phyloP scores from a whole-genome alignment of 495 filamentous ascomycete genomes.

The Xylaria cubensis region DNA sequence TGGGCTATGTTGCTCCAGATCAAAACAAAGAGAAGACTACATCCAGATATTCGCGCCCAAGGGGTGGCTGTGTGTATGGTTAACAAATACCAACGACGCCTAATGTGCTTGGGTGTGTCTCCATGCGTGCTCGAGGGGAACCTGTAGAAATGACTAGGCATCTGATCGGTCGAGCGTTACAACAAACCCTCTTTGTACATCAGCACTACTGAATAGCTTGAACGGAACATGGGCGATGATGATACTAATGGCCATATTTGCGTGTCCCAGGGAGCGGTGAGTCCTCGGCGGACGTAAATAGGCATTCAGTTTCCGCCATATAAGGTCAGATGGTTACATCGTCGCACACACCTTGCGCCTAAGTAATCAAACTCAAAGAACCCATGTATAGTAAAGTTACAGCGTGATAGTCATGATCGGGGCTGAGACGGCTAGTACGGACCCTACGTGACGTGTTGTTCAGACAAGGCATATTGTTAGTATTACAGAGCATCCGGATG shows the following conservation, averaged over 20 bases:
- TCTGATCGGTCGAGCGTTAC: neutral
- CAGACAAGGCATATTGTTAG: neutral
- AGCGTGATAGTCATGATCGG: neutral
- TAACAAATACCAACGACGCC: neutral
- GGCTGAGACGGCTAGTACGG: neutral
- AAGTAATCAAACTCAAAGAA: neutral
- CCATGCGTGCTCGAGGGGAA: neutral
- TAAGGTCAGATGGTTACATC: slow-evolving; percentile 4
- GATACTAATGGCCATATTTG: neutral
- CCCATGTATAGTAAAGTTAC: neutral
- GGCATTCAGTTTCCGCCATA: neutral
- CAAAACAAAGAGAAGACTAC: neutral
- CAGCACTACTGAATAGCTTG: neutral
- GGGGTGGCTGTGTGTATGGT: neutral
- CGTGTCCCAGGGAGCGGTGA: neutral
- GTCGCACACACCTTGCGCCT: neutral
- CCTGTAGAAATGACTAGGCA: neutral
- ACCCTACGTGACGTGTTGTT: neutral
- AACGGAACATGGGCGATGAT: too few relatives aligned
- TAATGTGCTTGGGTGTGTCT: neutral
- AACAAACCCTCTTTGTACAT: neutral
- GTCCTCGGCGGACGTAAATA: too few relatives aligned
- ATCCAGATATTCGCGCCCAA: neutral
- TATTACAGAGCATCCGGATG: neutral
- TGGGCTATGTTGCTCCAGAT: neutral